Evolutionary conservation across 257 asterid species (phyloP).

Genomic region (Fraxinus cuspidata): DNA sequence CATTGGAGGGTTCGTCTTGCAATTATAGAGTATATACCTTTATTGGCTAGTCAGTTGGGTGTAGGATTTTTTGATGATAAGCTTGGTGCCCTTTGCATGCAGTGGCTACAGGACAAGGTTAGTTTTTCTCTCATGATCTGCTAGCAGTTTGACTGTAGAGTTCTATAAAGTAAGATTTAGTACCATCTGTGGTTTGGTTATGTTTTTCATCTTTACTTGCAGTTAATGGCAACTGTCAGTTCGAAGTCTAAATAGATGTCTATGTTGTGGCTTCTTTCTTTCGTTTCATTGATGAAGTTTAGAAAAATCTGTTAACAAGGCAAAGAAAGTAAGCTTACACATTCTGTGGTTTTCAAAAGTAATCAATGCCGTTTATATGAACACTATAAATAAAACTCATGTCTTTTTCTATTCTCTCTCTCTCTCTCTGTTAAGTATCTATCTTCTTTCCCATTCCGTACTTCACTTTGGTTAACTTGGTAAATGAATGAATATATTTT

Average conservation of each 20-base stretch:
- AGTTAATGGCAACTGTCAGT: slow-evolving; percentile 1
- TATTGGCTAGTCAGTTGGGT: slow-evolving; percentile 79
- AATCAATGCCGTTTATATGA: not conserved
- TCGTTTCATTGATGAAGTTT: not conserved
- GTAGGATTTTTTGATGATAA: slow-evolving; percentile 83
- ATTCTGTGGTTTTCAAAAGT: not conserved
- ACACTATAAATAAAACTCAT: not conserved
- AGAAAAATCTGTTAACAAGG: not conserved
- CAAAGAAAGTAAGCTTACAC: not conserved
- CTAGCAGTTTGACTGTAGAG: slow-evolving; percentile 4
- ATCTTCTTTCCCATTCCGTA: not conserved
- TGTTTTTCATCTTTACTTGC: slow-evolving; percentile 8
- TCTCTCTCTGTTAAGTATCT: not conserved
- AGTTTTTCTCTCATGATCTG: slow-evolving; percentile 9
- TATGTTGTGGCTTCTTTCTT: not conserved
- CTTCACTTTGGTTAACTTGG: not conserved
- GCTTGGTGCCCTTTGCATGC: slow-evolving; percentile 90
- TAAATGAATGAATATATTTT: not conserved
- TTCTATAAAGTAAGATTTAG: not conserved
- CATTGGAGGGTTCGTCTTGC: slow-evolving; percentile 92
- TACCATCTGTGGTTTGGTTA: not conserved
- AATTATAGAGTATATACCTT: slow-evolving; percentile 81
- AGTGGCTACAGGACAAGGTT: slow-evolving; percentile 88
- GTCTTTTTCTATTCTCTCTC: slow-evolving; percentile 4
- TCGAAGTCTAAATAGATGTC: not conserved